Evolutionary conservation across 495 filamentous ascomycete species (phyloP).

Genomic region (Podospora didyma): DNA sequence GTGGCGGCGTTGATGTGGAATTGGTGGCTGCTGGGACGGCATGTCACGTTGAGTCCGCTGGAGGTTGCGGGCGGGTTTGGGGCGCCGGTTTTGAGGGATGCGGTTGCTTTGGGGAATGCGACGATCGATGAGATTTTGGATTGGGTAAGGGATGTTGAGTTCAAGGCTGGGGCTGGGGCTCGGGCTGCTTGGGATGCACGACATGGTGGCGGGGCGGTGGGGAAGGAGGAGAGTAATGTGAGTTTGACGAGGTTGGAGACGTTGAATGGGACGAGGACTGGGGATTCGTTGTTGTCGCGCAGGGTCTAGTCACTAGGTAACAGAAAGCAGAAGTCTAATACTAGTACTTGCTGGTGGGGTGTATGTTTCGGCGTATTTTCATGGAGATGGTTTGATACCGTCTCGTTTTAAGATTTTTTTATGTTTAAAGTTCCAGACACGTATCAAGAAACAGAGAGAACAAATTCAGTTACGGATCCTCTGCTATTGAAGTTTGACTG

Average conservation of each 20-base stretch:
- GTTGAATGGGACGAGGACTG: background rate
- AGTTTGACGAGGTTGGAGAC: background rate
- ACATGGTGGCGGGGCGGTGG: background rate
- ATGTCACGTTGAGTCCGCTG: conserved; percentile 6
- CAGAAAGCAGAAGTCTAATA: too few species aligned
- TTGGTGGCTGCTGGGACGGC: conserved; percentile 4
- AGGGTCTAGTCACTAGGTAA: too few species aligned
- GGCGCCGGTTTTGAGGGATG: background rate
- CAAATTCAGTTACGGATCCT: too few species aligned
- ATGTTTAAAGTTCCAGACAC: too few species aligned
- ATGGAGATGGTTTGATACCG: too few species aligned
- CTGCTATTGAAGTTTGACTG: too few species aligned
- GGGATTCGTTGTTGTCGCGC: background rate
- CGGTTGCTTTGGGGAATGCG: background rate
- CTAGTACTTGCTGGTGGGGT: too few species aligned
- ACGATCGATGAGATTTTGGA: background rate
- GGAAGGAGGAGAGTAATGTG: background rate
- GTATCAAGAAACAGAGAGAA: too few species aligned
- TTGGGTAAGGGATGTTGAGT: background rate
- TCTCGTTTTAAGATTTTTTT: too few species aligned
- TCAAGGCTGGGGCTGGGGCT: background rate
- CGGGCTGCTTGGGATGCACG: background rate
- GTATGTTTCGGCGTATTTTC: too few species aligned
- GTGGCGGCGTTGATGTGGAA: conserved; percentile 5
- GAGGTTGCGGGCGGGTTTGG: conserved; percentile 9